Conservation (phyloP, 1,139 yeast species). For the Geotrichum fermentans region DNA sequence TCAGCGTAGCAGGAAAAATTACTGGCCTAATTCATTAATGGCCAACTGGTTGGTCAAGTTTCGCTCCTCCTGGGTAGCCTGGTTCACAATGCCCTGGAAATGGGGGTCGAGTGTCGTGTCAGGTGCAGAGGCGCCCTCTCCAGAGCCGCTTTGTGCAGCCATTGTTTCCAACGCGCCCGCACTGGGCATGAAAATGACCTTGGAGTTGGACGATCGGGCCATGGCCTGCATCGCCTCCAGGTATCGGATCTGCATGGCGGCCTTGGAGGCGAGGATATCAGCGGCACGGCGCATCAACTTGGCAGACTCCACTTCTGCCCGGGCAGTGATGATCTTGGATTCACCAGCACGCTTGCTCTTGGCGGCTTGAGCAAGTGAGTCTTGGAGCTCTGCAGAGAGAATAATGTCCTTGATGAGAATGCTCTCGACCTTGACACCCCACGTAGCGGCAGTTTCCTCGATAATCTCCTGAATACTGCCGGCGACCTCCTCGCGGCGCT, state of each 20-base stretch:
- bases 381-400: conserved; percentile 54
- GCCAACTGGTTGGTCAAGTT: not conserved
- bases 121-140: not conserved
- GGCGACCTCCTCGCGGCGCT: conserved; percentile 70
- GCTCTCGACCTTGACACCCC: conserved; percentile 72
- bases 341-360: conserved; percentile 76
- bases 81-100: conserved; percentile 4
- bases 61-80: conserved; percentile 5
- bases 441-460: conserved; percentile 57
- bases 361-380: conserved; percentile 67
- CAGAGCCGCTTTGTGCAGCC: conserved; percentile 22
- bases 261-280: conserved; percentile 66
- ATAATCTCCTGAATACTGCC: conserved; percentile 59
- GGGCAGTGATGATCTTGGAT: conserved; percentile 69
- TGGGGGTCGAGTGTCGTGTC: conserved; percentile 5
- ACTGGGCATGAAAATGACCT: conserved; percentile 71
- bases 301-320: conserved; percentile 73
- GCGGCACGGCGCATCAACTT: conserved; percentile 77
- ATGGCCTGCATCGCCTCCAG: conserved; percentile 74
- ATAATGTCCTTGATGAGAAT: conserved; percentile 65
- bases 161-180: conserved; percentile 40
- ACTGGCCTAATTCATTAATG: not conserved
- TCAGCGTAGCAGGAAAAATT: too few relatives aligned
- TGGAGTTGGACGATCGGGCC: conserved; percentile 59
- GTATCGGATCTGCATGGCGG: conserved; percentile 77